A percentile compares a stretch with the other conserved stretches of the same genome.
phyloP scores from a whole-genome alignment of 2,329 filamentous ascomycete species.

The Xylariaceae sp. region DNA sequence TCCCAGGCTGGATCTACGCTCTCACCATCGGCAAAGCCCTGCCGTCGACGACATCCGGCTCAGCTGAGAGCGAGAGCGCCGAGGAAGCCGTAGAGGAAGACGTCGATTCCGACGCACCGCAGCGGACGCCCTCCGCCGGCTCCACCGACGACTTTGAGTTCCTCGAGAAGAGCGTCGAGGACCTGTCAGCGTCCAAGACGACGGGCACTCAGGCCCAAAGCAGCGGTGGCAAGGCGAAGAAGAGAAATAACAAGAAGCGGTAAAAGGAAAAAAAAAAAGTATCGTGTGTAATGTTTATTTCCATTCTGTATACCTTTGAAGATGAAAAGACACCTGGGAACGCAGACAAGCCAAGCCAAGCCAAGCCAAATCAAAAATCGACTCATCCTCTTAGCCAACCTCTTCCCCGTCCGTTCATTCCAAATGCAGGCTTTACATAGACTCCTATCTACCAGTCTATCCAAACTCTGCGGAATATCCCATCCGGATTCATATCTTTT shows the following conservation, averaged over 20 bases:
- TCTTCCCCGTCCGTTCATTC: too few relatives aligned
- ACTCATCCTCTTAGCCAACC: too few relatives aligned
- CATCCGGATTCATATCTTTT: too few relatives aligned
- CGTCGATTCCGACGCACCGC: slow-evolving; percentile 41
- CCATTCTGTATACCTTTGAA: too few relatives aligned
- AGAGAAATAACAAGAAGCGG: slow-evolving; percentile 53
- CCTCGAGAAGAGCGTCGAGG: slow-evolving; percentile 55
- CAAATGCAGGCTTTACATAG: too few relatives aligned
- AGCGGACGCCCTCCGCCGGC: slow-evolving; percentile 51
- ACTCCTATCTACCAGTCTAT: too few relatives aligned
- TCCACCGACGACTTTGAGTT: slow-evolving; percentile 59
- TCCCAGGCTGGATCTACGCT: slow-evolving; percentile 69
- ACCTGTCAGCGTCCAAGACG: slow-evolving; percentile 46
- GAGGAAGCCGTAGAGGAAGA: slow-evolving; percentile 37
- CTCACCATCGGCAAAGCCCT: slow-evolving; percentile 49
- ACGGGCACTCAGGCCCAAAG: slow-evolving; percentile 41
- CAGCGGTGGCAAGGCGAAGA: slow-evolving; percentile 42
- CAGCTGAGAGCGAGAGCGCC: slow-evolving; percentile 35
- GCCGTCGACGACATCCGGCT: slow-evolving; percentile 23
- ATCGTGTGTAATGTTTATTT: too few relatives aligned
- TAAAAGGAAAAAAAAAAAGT: slow-evolving; percentile 20
- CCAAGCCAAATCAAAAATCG: too few relatives aligned
- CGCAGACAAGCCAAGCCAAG: too few relatives aligned
- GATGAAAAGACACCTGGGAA: too few relatives aligned
- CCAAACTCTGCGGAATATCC: too few relatives aligned